Conservation (phyloP, 176 grass and related monocot species). For the Zea mays region Zm-B73-REFERENCE-NAM-5.0 NC_050101.1:132284001-132284500, state of each 20-base stretch:
- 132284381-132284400: background rate
- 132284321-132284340: no score
- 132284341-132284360: background rate
- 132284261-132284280: background rate
- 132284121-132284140: background rate
- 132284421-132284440: background rate
- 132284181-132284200: conserved; percentile 2
- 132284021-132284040: conserved; percentile 70
- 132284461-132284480: no score
- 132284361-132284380: background rate
- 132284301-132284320: background rate
- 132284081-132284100: conserved; percentile 21
- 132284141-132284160: background rate
- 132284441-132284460: background rate
- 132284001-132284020: conserved; percentile 95
- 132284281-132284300: background rate
- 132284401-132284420: background rate
- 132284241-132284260: background rate
- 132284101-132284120: background rate
- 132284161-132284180: background rate
- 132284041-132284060: conserved; percentile 80
- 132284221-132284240: background rate
- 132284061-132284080: conserved; percentile 41
- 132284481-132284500: no score
- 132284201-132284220: background rate